Evolutionary conservation across 805 yeast genomes (phyloP).

Genomic region (Candida cerambycidarum): DNA sequence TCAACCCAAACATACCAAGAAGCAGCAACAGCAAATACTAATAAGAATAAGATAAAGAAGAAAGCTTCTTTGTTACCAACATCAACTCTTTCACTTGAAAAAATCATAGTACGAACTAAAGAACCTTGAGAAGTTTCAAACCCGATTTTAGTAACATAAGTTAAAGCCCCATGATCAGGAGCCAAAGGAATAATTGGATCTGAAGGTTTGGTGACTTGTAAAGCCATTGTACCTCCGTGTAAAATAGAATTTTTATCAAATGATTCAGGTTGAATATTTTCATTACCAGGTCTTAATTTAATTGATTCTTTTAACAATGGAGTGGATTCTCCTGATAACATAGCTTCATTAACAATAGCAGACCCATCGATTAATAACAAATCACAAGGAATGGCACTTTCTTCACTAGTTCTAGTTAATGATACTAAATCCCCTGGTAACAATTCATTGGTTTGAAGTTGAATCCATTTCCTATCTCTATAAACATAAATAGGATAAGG

Average conservation of each 20-base stretch:
- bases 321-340: constrained; percentile 98
- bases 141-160: constrained; percentile 91
- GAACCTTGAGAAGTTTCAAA: constrained; percentile 98
- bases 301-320: constrained; percentile 93
- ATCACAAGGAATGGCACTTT: constrained; percentile 93
- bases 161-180: constrained; percentile 92
- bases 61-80: constrained; percentile 95
- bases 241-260: constrained; percentile 84
- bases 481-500: constrained; percentile 77
- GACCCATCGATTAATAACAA: constrained; percentile 82
- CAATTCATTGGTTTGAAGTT: constrained; percentile 68
- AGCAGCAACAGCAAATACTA: constrained; percentile 91
- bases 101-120: constrained; percentile 95
- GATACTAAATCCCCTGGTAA: constrained; percentile 93
- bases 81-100: constrained; percentile 92
- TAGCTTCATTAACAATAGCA: constrained; percentile 96
- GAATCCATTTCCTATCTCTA: constrained; percentile 70
- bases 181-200: constrained; percentile 53
- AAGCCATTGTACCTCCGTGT: constrained; percentile 95
- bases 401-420: constrained; percentile 84
- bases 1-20: constrained; percentile 98
- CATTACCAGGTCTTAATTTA: constrained; percentile 73
- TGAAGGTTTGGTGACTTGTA: constrained; percentile 81
- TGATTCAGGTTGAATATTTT: constrained; percentile 70
- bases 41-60: constrained; percentile 84